Percentiles rank a stretch among this genome's conserved stretches.
These are phyloP conservation scores for Catharanthus roseus DNA, from an alignment of 257 asterid species.

Conservation along the genomic window DNA sequence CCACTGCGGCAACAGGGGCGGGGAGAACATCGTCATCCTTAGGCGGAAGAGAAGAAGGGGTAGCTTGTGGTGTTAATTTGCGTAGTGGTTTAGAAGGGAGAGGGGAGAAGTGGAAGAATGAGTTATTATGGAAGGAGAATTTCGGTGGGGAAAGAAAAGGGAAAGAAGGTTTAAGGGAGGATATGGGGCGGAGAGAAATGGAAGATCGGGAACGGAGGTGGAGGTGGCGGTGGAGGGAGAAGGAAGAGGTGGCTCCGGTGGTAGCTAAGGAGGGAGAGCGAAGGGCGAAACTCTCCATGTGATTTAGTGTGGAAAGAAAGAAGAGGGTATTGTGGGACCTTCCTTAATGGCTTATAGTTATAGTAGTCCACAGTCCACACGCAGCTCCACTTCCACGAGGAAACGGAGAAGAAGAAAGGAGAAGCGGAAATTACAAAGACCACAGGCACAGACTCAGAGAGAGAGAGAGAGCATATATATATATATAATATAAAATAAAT, in stretches of 20 bases:
- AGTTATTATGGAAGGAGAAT: no score
- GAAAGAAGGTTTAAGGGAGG: constrained; percentile 16
- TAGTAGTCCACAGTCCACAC: no score
- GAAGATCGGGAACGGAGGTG: constrained; percentile 37
- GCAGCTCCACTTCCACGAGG: no score
- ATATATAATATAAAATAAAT: no score
- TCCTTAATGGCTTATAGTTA: no score
- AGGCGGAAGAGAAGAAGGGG: constrained; percentile 15
- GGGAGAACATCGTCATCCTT: constrained; percentile 11
- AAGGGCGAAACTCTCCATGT: constrained; percentile 71
- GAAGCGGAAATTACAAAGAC: constrained; percentile 29
- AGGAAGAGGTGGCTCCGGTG: constrained; percentile 24
- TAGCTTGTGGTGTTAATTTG: constrained; percentile 11
- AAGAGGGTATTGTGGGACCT: background rate
- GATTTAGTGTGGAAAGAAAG: background rate
- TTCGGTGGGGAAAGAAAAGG: constrained; percentile 10
- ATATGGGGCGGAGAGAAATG: constrained; percentile 29
- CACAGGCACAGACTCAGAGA: no score
- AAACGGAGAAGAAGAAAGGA: no score
- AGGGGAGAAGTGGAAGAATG: no score
- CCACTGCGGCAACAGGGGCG: constrained; percentile 24
- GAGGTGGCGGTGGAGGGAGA: constrained; percentile 37
- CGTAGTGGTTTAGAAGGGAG: constrained; percentile 16
- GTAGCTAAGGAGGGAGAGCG: constrained; percentile 39
- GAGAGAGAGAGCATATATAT: no score